Conservation (phyloP, 352 stramenopile species). For the Globisporangium camurandrum region DNA sequence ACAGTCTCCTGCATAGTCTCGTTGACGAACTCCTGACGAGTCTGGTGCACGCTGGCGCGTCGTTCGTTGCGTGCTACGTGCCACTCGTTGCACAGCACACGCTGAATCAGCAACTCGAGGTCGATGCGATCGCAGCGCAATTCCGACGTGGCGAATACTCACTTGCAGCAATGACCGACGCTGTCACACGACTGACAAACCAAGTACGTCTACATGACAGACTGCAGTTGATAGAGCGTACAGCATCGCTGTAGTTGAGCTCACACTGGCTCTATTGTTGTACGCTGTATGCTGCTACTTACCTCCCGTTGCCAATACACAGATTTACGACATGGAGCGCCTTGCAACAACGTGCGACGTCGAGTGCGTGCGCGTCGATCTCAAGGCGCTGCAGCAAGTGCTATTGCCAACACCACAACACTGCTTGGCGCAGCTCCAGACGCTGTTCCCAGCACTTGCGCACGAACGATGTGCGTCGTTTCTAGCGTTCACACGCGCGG, state of each 20-base stretch:
- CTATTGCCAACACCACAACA: slow-evolving; percentile 32
- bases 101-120: slow-evolving; percentile 38
- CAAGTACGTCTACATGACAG: background rate
- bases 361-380: slow-evolving; percentile 38
- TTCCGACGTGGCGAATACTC: slow-evolving; percentile 43
- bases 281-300: background rate
- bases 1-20: slow-evolving; percentile 21
- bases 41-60: slow-evolving; percentile 11
- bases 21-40: slow-evolving; percentile 36
- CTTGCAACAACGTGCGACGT: slow-evolving; percentile 17
- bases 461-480: slow-evolving; percentile 45
- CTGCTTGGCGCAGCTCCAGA: slow-evolving; percentile 30
- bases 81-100: slow-evolving; percentile 23
- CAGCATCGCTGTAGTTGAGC: background rate
- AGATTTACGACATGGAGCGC: slow-evolving; percentile 16
- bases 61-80: slow-evolving; percentile 27
- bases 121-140: slow-evolving; percentile 28
- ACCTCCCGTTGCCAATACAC: too few species aligned
- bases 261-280: background rate
- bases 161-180: slow-evolving; percentile 28
- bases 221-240: too few species aligned
- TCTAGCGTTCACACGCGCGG: slow-evolving; percentile 25
- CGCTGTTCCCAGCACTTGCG: slow-evolving; percentile 28
- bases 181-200: slow-evolving; percentile 14
- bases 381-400: slow-evolving; percentile 25